A percentile compares a stretch with the other conserved stretches of the same genome.
These are phyloP conservation scores for Metschnikowia kofuensis DNA, from an alignment of 805 yeast genomes.

Conservation along the genomic window DNA sequence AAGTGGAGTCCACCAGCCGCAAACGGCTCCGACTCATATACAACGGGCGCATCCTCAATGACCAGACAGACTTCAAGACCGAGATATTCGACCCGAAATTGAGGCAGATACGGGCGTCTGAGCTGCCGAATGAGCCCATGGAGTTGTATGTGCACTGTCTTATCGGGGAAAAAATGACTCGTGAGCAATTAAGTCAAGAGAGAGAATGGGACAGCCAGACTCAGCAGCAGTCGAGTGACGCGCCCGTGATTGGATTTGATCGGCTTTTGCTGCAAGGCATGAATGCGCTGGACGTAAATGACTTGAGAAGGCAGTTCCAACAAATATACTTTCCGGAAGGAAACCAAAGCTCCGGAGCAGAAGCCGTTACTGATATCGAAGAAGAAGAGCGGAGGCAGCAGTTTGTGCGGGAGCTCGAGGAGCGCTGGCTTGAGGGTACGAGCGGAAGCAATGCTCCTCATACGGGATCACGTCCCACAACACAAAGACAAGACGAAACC, in stretches of 20 bases:
- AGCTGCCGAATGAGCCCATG: conserved; percentile 12
- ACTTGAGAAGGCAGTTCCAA: conserved; percentile 71
- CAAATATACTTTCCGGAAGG: conserved; percentile 55
- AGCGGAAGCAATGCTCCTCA: conserved; percentile 38
- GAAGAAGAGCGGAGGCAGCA: conserved; percentile 40
- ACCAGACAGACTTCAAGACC: conserved; percentile 49
- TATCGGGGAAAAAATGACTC: conserved; percentile 61
- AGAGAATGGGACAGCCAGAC: conserved; percentile 52
- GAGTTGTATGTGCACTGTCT: conserved; percentile 74
- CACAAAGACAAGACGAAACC: not conserved
- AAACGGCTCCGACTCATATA: conserved; percentile 63
- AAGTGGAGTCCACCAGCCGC: conserved; percentile 13
- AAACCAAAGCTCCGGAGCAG: conserved; percentile 15
- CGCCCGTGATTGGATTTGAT: conserved; percentile 83
- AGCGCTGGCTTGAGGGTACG: conserved; percentile 83
- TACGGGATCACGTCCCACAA: no score
- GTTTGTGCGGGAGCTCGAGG: conserved; percentile 65
- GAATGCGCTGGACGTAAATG: conserved; percentile 69
- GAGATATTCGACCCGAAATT: conserved; percentile 42
- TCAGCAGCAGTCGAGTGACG: conserved; percentile 48
- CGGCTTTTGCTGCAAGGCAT: conserved; percentile 81
- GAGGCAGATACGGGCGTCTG: conserved; percentile 10
- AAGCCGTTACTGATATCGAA: conserved; percentile 36
- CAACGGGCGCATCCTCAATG: conserved; percentile 64
- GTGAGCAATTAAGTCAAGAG: conserved; percentile 58